phyloP scores from a whole-genome alignment of 495 filamentous ascomycete species.

The Aspergillus incahuasiensis region DNA sequence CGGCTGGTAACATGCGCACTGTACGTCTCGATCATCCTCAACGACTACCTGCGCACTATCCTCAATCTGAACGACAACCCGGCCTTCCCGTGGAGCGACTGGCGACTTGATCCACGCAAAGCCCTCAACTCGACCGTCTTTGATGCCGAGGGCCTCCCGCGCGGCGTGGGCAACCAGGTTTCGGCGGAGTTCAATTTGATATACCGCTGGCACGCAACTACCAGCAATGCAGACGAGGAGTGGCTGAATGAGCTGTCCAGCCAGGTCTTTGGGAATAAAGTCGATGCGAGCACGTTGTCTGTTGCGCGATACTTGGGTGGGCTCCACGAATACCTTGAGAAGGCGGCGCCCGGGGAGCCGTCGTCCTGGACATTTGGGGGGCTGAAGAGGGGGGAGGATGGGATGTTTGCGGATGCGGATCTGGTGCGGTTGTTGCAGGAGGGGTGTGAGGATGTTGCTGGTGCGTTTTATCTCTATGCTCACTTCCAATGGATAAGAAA shows the following conservation, averaged over 20 bases:
- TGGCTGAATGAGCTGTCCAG: conserved; percentile 40
- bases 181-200: conserved; percentile 49
- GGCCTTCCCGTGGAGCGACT: conserved; percentile 52
- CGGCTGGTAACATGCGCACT: conserved; percentile 25
- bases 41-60: conserved; percentile 8
- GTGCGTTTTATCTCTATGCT: conserved; percentile 5
- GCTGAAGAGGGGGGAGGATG: conserved; percentile 49
- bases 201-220: conserved; percentile 46
- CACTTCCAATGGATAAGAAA: background rate
- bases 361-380: conserved; percentile 50
- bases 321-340: conserved; percentile 1
- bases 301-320: conserved; percentile 2
- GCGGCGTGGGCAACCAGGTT: conserved; percentile 46
- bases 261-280: conserved; percentile 20
- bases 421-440: conserved; percentile 55
- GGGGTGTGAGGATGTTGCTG: conserved; percentile 41
- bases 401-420: conserved; percentile 56
- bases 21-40: conserved; percentile 22
- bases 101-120: conserved; percentile 27
- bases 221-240: conserved; percentile 38
- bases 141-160: conserved; percentile 13
- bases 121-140: conserved; percentile 7
- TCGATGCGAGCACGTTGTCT: conserved; percentile 2
- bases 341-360: conserved; percentile 29
- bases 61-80: conserved; percentile 4